These are phyloP conservation scores for Physocladia obscura DNA, from an alignment of 192 early-diverging fungal species.

Conservation along the genomic window DNA sequence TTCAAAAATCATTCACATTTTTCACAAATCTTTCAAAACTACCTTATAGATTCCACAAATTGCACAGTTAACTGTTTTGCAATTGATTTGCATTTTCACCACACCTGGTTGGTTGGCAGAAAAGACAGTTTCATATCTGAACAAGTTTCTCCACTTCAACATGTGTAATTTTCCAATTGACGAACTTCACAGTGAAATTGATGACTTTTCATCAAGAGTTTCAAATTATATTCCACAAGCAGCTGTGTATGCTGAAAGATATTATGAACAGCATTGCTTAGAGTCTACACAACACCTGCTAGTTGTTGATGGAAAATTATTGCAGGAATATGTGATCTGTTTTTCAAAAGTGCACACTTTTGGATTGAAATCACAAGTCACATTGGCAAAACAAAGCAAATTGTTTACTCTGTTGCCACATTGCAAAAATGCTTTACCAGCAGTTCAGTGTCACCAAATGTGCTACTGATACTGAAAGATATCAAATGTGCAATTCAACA, in stretches of 20 bases:
- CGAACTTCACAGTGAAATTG: not conserved
- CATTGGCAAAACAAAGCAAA: not conserved
- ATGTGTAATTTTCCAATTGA: not conserved
- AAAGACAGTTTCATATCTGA: not conserved
- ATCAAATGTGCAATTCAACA: not conserved
- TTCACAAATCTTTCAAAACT: slow-evolving; percentile 15
- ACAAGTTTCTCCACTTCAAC: not conserved
- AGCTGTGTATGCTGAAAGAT: not conserved
- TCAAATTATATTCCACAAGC: not conserved
- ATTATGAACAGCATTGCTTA: not conserved
- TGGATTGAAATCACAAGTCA: not conserved
- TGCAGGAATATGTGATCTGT: not conserved
- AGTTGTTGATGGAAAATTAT: not conserved
- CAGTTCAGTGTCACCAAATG: not conserved
- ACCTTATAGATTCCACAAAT: not conserved
- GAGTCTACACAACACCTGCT: not conserved
- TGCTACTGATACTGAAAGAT: not conserved
- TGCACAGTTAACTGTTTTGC: not conserved
- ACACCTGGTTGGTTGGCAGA: not conserved
- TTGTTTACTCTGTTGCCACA: not conserved
- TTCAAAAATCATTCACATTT: not conserved
- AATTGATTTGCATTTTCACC: not conserved
- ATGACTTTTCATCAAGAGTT: not conserved
- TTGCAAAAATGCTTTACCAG: not conserved
- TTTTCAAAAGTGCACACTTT: not conserved